These are phyloP conservation scores for Mucuna pruriens DNA, from an alignment of 306 rosid species.

Conservation along the genomic window DNA sequence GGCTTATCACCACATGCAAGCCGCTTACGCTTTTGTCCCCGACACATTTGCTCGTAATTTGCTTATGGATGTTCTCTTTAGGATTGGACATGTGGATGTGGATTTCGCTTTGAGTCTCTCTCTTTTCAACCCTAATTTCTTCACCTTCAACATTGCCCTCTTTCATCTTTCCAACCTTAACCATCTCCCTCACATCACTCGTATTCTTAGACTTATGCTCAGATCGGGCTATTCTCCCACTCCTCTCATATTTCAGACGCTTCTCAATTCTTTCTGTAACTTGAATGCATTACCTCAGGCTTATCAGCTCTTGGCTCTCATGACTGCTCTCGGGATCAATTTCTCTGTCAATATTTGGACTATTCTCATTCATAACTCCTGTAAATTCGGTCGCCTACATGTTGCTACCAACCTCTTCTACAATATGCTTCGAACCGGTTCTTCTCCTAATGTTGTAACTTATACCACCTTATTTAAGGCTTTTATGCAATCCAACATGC, in stretches of 20 bases:
- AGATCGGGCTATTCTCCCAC: conserved; percentile 51
- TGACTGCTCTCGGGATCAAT: conserved; percentile 53
- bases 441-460: conserved; percentile 50
- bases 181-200: neutral
- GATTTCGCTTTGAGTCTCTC: conserved; percentile 30
- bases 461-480: conserved; percentile 71
- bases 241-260: conserved; percentile 43
- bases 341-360: conserved; percentile 45
- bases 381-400: conserved; percentile 47
- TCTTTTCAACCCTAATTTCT: conserved; percentile 58
- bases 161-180: conserved; percentile 50
- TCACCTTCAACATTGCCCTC: conserved; percentile 58
- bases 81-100: conserved; percentile 37
- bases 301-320: conserved; percentile 59
- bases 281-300: conserved; percentile 50
- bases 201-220: conserved; percentile 50
- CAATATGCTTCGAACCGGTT: conserved; percentile 50
- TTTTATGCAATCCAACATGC: conserved; percentile 51
- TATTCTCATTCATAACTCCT: conserved; percentile 50
- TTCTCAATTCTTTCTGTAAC: conserved; percentile 62
- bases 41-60: conserved; percentile 61
- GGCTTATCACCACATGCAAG: conserved; percentile 50
- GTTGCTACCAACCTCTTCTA: conserved; percentile 46
- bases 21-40: conserved; percentile 43
- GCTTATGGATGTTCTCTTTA: conserved; percentile 62